Base-by-base conservation (phyloP, 768 basidiomycete species). In the Tylopilus vinaceipallidus region DNA sequence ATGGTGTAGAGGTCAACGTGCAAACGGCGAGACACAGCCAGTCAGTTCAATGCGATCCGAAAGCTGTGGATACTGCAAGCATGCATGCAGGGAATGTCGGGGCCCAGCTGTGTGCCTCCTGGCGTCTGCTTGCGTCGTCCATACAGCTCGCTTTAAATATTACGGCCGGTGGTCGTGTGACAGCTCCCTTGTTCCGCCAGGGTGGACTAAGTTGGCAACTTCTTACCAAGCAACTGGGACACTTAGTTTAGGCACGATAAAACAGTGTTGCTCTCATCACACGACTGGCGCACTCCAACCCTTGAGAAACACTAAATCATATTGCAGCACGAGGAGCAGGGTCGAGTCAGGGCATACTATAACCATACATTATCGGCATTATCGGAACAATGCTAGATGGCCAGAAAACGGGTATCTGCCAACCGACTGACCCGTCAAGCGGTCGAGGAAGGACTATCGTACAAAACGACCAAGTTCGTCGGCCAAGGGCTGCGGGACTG, bases 401-500 rank as follows among this genome's bases (percentile, higher is more conserved):
- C n/a, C n/a, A 3, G 43, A 17, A 9, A 26, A 22, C n/a, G 14
- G 22, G 12, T 20, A 37, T 24, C 20, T 14, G 39, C 34, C 51
- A 37, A 30, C 32, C n/a, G 24, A 24, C 32, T 36, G 5, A n/a
- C n/a, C n/a, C 33, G 3, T 68, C 58, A 67, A 41, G 50, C 47
- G 45, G 51, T 16, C 8, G 52, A 32, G 22, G 56, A 26, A 38
- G 66, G 30, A 20, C 17, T 36, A 44, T 68, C 67, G 17, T 68
- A 68, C 71, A 82, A 71, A 30, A 89, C 59, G 23, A 81, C 69
- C 76, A 91, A 70, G 2, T 81, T 80, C 7, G 76, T 78, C 1
- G 88, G 84, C 87, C 87, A 89, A 16, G 86, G 80, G 4, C 72
- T 72, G 11, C 77, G 70, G n/a, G 70, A 46, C 58, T 81, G 76